Base-by-base conservation (phyloP, 2,329 filamentous ascomycete genomes). In the Teratosphaeriaceae sp. region DNA sequence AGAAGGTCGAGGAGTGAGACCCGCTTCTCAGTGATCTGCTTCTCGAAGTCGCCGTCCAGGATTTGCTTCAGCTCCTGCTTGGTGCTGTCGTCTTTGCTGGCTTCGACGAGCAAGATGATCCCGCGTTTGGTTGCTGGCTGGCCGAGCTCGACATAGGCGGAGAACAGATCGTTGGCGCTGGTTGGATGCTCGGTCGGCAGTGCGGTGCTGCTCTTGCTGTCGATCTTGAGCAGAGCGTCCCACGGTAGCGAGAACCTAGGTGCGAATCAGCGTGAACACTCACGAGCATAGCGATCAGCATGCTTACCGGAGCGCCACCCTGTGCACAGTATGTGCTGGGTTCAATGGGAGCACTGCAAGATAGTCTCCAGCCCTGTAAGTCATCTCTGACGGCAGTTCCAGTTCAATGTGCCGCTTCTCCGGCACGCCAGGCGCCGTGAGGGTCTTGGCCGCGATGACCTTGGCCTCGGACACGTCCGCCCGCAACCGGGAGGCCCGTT, bases 301-400 rank as follows among this genome's bases (percentile, higher is more conserved):
- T n/a, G n/a, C n/a, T n/a, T n/a, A 89, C 16, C 74, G 70, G 15
- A 66, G 67, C 64, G 88, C 77, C 0, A 77, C 82, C 7, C 83
- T 73, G 3, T 73, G 70, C 2, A 89, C 75, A 8, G 70, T 78
- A 22, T 73, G 65, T 35, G 71, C 71, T 1, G 79, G 78, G 59
- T 90, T 90, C 22, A 85, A 65, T 0, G 85, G 85, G 2, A 56
- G 49, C 1, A 61, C 49, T 0, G 83, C 82, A 0, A 90, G 73
- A 58, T 92, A 90, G 57, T 90, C 85, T 12, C 85, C 86, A 2
- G 82, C 76, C 29, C 75, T 73, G 63, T 89, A 90, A 0, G 71
- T 73, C 69, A 79, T 65, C 6, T 61, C 65, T 1, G 62, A 63
- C 1, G 69, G 69, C 6, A 72, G 55, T 38, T 65, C 61, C 43